Evolutionary conservation across 1,284 basidiomycete species (phyloP).

Genomic region (Dichomitus squalens): DNA sequence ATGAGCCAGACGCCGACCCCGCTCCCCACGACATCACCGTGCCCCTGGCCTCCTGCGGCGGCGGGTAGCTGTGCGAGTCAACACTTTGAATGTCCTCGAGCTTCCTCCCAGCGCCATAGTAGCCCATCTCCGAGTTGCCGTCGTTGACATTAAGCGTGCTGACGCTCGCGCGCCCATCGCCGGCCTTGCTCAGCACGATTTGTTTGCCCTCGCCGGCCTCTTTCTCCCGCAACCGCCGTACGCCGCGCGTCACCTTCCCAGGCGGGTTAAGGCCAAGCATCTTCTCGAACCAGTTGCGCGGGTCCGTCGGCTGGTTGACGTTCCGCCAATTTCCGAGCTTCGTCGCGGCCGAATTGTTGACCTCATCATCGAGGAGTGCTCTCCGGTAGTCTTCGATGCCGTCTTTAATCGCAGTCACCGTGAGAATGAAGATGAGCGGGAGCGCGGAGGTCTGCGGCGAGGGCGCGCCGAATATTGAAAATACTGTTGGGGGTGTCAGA

Average conservation of each 20-base stretch:
- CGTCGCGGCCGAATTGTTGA: slow-evolving; percentile 89
- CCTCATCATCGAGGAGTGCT: slow-evolving; percentile 84
- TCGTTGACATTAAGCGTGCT: slow-evolving; percentile 39
- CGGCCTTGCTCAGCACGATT: slow-evolving; percentile 62
- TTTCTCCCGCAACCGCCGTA: slow-evolving; percentile 81
- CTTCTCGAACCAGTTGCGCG: slow-evolving; percentile 76
- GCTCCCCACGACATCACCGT: slow-evolving; percentile 24
- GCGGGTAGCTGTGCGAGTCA: slow-evolving; percentile 69
- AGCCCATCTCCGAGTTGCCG: slow-evolving; percentile 44
- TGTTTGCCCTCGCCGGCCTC: slow-evolving; percentile 73
- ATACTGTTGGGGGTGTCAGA: slow-evolving; percentile 52
- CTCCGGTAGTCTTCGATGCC: slow-evolving; percentile 94
- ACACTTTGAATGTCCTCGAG: slow-evolving; percentile 71
- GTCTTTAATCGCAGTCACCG: slow-evolving; percentile 93
- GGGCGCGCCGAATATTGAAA: slow-evolving; percentile 89
- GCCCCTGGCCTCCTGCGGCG: slow-evolving; percentile 27
- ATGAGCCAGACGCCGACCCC: slow-evolving; percentile 30
- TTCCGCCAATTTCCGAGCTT: slow-evolving; percentile 89
- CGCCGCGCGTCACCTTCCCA: slow-evolving; percentile 81
- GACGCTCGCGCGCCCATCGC: slow-evolving; percentile 41
- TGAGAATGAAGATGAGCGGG: slow-evolving; percentile 86
- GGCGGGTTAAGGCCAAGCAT: slow-evolving; percentile 70
- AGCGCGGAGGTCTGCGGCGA: slow-evolving; percentile 84
- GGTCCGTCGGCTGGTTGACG: slow-evolving; percentile 83
- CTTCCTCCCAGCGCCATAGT: slow-evolving; percentile 44